Evolutionary conservation across 495 filamentous ascomycete genomes (phyloP), one percentile per base, ranked within the genome.

Genomic region (Penicillium bialowiezense): DNA sequence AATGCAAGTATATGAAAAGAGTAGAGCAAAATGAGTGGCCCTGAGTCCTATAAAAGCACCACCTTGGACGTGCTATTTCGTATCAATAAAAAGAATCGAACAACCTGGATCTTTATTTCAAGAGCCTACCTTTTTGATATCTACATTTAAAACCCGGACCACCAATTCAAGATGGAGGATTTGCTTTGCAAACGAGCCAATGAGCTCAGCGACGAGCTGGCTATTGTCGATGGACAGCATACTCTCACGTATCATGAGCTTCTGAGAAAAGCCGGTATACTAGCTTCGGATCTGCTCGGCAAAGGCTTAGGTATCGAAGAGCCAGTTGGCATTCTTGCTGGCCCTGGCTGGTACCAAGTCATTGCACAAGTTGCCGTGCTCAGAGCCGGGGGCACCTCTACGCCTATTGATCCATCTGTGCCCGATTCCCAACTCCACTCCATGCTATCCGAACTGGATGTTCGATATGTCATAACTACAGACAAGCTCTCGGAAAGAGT

Each of bases 391-490:
- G 43, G 41, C 9, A 41, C 50, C 10, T 53, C 36, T 34, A 23
- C 32, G 5, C 43, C 50, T 20, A 41, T 53, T 24, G 43, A 48
- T 18, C 50, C 50, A 1, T 31, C 36, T 12, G 6, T 53, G 12
- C 43, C 50, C 15, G 43, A 26, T 6, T 1, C 2, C 10, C 40
- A 47, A 9, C 28, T 21, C 7, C 14, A 32, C 7, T 15, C 26
- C n/a, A 18, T 14, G 15, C 24, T 42, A 4, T 5, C 3, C 3
- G 24, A 29, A 5, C 15, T 42, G 13, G 23, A 18, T 5, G 15
- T 15, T 1, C 40, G 40, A 14, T 12, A 17, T 2, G 24, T 42
- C 24, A 28, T 42, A 10, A 29, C 24, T 5, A 29, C 13, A 14
- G 10, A 42, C 2, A 15, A 14, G 3, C 7, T 17, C 1, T 10